Percentiles rank a stretch among this genome's conserved stretches.
These are phyloP conservation scores for Cadophora sp. DNA, from an alignment of 2,329 filamentous ascomycete species.

Conservation along the genomic window DNA sequence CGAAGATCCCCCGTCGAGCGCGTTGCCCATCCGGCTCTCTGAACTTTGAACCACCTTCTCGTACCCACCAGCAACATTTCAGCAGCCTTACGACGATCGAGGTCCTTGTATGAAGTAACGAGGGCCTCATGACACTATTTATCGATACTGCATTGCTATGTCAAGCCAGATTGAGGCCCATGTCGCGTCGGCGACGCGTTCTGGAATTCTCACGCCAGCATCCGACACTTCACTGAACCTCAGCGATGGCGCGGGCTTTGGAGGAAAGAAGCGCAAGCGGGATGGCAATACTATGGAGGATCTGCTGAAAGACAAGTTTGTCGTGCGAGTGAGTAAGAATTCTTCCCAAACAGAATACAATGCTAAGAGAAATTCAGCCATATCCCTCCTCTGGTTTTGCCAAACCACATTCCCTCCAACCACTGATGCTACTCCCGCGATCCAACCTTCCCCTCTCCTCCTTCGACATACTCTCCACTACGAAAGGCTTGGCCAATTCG, in stretches of 20 bases:
- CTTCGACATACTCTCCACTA: conserved; percentile 62
- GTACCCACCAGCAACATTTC: not conserved
- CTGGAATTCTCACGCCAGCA: conserved; percentile 42
- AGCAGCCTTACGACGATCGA: conserved; percentile 22
- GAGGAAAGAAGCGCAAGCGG: conserved; percentile 46
- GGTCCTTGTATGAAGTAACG: conserved; percentile 31
- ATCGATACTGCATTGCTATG: conserved; percentile 45
- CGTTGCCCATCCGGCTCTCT: not conserved
- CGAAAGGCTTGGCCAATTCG: conserved; percentile 57
- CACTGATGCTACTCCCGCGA: conserved; percentile 68
- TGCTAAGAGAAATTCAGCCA: conserved; percentile 51
- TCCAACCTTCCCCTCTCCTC: conserved; percentile 65
- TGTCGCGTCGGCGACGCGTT: conserved; percentile 43
- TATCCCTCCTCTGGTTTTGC: conserved; percentile 60
- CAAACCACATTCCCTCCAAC: conserved; percentile 62
- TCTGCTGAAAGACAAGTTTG: conserved; percentile 45
- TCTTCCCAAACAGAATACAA: not conserved
- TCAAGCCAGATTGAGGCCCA: conserved; percentile 40
- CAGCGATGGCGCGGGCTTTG: conserved; percentile 32
- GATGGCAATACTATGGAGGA: conserved; percentile 43
- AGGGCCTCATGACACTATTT: conserved; percentile 40
- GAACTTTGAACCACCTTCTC: not conserved
- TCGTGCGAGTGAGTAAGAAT: conserved; percentile 43
- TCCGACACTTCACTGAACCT: conserved; percentile 38
- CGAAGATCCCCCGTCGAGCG: conserved; percentile 13